Conservation (phyloP, 139 green algal genomes). For the Haematococcus sp. region DNA sequence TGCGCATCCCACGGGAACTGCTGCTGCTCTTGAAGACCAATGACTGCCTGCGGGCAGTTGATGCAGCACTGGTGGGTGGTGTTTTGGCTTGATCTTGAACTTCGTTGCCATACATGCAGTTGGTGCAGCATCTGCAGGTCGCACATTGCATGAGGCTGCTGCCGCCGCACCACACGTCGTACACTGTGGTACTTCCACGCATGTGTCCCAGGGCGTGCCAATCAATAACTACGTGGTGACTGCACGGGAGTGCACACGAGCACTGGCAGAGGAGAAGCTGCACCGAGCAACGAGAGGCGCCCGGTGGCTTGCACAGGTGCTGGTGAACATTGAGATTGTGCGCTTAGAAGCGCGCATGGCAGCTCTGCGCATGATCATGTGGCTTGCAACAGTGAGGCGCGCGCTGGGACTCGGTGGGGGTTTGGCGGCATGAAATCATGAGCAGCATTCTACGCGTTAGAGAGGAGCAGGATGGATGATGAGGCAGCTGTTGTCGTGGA, state of each 20-base stretch:
- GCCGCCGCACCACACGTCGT: no score
- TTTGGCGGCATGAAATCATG: no score
- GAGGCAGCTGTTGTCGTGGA: no score
- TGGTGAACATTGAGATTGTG: background rate
- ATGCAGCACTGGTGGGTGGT: conserved; percentile 46
- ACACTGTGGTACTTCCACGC: no score
- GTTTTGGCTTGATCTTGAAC: no score
- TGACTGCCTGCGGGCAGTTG: conserved; percentile 82
- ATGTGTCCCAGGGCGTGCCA: conserved; percentile 27
- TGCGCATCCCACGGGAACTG: conserved; percentile 74
- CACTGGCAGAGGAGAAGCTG: conserved; percentile 55
- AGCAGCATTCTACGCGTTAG: no score
- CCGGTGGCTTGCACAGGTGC: conserved; percentile 12
- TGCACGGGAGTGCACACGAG: conserved; percentile 71
- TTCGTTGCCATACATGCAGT: no score
- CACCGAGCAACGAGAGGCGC: background rate
- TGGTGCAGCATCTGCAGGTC: no score
- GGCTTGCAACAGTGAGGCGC: background rate
- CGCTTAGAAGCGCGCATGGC: background rate
- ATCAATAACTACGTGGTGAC: conserved; percentile 89
- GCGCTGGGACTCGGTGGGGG: no score
- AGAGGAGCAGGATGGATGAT: no score
- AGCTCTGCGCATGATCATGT: background rate
- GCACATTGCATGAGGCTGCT: no score
- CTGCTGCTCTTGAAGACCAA: conserved; percentile 97